These are phyloP conservation scores for Exophiala xenobiotica DNA, from an alignment of 2,329 filamentous ascomycete species.

Conservation along the genomic window DNA sequence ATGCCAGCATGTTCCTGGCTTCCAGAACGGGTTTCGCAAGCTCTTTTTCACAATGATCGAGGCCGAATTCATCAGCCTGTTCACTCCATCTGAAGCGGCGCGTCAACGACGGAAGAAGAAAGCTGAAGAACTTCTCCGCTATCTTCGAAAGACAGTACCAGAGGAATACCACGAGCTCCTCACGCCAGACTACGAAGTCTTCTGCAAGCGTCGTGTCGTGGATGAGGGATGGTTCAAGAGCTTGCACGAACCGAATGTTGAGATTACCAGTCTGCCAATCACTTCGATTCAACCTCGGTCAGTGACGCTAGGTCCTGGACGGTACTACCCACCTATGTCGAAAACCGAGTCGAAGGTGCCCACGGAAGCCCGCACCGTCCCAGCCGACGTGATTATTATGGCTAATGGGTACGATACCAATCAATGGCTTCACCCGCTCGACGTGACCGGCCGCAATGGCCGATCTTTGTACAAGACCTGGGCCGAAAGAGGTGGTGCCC, in stretches of 20 bases:
- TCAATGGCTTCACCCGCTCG: conserved; percentile 54
- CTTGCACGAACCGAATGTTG: conserved; percentile 54
- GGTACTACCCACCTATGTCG: conserved; percentile 42
- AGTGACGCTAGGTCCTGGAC: conserved; percentile 53
- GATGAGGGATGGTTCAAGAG: conserved; percentile 57
- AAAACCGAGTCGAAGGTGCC: conserved; percentile 28
- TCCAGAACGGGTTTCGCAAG: conserved; percentile 49
- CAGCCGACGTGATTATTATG: conserved; percentile 61
- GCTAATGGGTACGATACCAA: conserved; percentile 63
- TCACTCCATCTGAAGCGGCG: conserved; percentile 48
- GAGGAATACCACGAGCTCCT: conserved; percentile 61
- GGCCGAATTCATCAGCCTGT: conserved; percentile 40
- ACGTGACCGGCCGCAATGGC: conserved; percentile 53
- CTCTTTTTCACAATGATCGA: conserved; percentile 45
- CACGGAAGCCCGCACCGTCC: conserved; percentile 43
- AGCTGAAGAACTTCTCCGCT: conserved; percentile 45
- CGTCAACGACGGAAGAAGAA: conserved; percentile 39
- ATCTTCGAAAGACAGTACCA: conserved; percentile 54
- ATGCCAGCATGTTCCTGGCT: conserved; percentile 51
- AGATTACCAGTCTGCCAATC: conserved; percentile 53
- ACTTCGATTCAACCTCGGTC: conserved; percentile 50
- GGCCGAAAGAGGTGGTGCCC: conserved; percentile 58
- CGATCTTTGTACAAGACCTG: conserved; percentile 56
- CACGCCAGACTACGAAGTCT: conserved; percentile 61
- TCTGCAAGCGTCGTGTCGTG: conserved; percentile 64